Evolutionary conservation across 352 stramenopile species (phyloP), one percentile per base, ranked within the genome.

Genomic region (Elongisporangium senticosum): DNA sequence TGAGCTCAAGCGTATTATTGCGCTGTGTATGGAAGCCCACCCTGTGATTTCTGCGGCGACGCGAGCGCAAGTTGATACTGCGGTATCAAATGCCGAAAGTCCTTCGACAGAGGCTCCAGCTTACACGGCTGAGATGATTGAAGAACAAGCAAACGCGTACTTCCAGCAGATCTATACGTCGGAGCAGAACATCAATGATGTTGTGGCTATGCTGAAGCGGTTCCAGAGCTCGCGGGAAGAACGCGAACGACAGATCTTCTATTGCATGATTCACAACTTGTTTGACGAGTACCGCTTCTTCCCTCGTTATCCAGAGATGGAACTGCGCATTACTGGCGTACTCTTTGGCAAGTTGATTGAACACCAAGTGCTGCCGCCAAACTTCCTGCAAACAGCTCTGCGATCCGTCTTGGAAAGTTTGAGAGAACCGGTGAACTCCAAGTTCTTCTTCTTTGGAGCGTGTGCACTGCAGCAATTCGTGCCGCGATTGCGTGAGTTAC

Each of bases 251-350:
- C 96, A 99, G 71, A 98, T 99, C 64, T 99, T 99, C 72, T 97
- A 97, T 49, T 99, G 96, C 68, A 99, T 99, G 96, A 98, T 99
- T 62, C 96, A 99, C 76, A 99, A 99, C 69, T 75, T 99, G 2
- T 99, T 99, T 71, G 96, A 99, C 65, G 97, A 99, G 74, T 99
- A 99, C 72, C 86, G 96, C 54, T 99, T 99, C 78, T 99, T 99
- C 68, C 95, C 96, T 40, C 97, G 97, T 61, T 99, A 99, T 68
- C 97, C 97, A 7, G 97, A 99, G 71, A 99, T 98, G 79, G 96
- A 99, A 70, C 70, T 99, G 39, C 91, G 96, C 5, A 99, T 99
- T 68, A 99, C 97, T 7, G 97, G 96, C 22, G 97, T 99, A 61
- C 79, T 99, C 6, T 99, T 99, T 64, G 97, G 97, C 22, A 94